Conservation (phyloP, 169 alveolate genomes). For the Nephromyces sp. region DNA sequence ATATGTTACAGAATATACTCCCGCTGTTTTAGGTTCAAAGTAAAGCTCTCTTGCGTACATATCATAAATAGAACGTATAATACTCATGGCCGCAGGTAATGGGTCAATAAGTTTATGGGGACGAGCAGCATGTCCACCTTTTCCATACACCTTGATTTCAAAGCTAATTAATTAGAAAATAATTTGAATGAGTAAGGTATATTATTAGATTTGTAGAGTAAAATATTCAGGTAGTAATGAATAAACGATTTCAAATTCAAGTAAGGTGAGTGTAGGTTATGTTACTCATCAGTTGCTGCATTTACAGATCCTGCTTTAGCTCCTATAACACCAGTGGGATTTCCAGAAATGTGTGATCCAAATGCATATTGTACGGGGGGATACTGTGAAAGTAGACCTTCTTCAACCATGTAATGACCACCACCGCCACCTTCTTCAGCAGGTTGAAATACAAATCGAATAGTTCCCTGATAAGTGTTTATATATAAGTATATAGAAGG, state of each 20-base stretch:
- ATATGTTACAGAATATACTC: constrained; percentile 25
- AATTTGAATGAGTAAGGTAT: no score
- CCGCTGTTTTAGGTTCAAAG: constrained; percentile 2
- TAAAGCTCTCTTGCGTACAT: constrained; percentile 24
- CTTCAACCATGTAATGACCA: constrained; percentile 20
- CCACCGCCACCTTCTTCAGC: constrained; percentile 39
- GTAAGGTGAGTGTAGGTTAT: no score
- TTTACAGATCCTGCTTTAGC: no score
- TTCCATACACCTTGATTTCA: constrained; percentile 8
- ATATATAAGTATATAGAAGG: no score
- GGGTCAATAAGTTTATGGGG: constrained; percentile 26
- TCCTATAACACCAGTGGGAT: no score
- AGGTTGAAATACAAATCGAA: constrained; percentile 37
- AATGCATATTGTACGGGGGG: constrained; percentile 5
- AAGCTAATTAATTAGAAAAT: no score
- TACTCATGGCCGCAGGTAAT: constrained; percentile 20
- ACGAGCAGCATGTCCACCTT: constrained; percentile 36
- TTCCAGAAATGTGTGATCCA: constrained; percentile 22
- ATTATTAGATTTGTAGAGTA: no score
- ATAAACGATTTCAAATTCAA: no score
- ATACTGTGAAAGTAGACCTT: constrained; percentile 3
- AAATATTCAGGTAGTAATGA: no score
- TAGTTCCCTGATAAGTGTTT: constrained; percentile 35
- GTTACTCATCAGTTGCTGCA: no score
- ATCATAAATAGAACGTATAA: constrained; percentile 13